Evolutionary conservation across 176 grass and related monocot species (phyloP).

Genomic region (barley (Hordeum vulgare)): DNA sequence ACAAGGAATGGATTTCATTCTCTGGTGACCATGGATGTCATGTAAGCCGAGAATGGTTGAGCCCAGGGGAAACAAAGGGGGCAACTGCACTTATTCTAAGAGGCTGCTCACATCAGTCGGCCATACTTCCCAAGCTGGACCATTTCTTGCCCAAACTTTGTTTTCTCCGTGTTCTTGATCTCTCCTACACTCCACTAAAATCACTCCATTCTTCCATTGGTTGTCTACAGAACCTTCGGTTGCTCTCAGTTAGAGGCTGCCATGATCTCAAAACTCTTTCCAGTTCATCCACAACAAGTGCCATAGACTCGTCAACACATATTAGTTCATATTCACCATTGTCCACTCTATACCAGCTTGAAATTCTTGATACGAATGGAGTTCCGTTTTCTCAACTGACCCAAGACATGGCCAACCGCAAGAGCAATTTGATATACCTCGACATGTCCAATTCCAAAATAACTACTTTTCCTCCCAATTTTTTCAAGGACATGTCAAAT

Average conservation of each 20-base stretch:
- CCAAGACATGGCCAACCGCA: background rate
- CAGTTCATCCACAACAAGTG: background rate
- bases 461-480: accelerated
- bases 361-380: slow-evolving; percentile 1
- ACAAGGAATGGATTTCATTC: background rate
- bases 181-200: slow-evolving; percentile 11
- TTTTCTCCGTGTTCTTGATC: background rate
- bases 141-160: background rate
- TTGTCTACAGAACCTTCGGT: background rate
- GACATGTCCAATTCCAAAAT: background rate
- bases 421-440: background rate
- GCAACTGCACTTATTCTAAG: background rate
- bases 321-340: background rate
- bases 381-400: background rate
- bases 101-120: background rate
- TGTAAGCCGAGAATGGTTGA: background rate
- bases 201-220: background rate
- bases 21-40: background rate
- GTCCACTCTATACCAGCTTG: background rate
- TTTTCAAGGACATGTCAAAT: background rate
- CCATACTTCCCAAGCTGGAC: background rate
- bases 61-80: background rate
- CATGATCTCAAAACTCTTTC: background rate
- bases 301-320: background rate
- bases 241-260: slow-evolving; percentile 14